Evolutionary conservation across 1,284 basidiomycete species (phyloP).

Genomic region (Phellinidium pouzarii): DNA sequence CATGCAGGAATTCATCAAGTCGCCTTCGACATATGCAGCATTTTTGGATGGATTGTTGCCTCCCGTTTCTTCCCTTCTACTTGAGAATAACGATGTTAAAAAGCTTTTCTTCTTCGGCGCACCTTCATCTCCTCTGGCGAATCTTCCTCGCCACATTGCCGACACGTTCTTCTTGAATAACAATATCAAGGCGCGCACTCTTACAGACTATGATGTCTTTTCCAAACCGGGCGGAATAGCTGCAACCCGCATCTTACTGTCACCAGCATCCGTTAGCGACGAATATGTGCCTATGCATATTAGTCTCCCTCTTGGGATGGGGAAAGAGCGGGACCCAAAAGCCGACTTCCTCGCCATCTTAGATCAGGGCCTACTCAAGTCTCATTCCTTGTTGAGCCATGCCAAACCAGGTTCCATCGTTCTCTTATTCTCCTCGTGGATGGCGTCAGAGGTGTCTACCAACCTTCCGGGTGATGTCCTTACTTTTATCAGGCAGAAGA

Average conservation of each 20-base stretch:
- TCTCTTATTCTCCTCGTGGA: conserved; percentile 58
- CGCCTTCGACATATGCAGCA: conserved; percentile 37
- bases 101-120: conserved; percentile 60
- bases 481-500: conserved; percentile 37
- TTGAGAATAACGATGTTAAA: conserved; percentile 31
- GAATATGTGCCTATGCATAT: conserved; percentile 24
- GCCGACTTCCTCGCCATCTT: conserved; percentile 64
- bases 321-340: conserved; percentile 20
- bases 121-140: conserved; percentile 45
- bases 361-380: conserved; percentile 59
- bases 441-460: conserved; percentile 48
- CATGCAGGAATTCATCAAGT: conserved; percentile 46
- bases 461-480: conserved; percentile 43
- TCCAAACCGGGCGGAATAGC: conserved; percentile 63
- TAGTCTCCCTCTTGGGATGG: conserved; percentile 21
- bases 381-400: conserved; percentile 54
- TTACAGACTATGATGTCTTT: conserved; percentile 63
- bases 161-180: conserved; percentile 50
- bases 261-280: conserved; percentile 33
- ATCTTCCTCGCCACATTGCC: conserved; percentile 49
- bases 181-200: conserved; percentile 46
- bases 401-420: conserved; percentile 52
- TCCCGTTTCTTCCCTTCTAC: conserved; percentile 22
- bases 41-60: conserved; percentile 37
- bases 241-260: conserved; percentile 53